Base-by-base conservation (phyloP, 2,329 filamentous ascomycete genomes). In the Colletotrichum incanum region DNA sequence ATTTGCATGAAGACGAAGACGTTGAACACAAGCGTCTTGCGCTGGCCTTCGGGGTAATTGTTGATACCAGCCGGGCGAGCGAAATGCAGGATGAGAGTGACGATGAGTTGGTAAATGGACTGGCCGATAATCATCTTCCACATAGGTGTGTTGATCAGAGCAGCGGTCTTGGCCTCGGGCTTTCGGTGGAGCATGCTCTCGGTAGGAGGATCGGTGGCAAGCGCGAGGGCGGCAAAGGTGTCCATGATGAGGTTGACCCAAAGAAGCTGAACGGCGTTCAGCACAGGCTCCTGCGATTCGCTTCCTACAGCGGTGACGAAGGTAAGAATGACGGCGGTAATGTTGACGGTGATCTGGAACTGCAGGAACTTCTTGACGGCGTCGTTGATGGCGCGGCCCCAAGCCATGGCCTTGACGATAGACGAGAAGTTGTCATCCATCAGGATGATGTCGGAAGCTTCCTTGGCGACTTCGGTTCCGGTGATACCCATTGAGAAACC, bases 121-220 rank as follows among this genome's bases (percentile, higher is more conserved):
- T 96, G 93, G 0, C 93, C 93, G 65, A 95, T 89, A 72, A 96
- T 95, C 93, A 95, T 96, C 84, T 96, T 96, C 92, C 93, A 93
- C 93, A 96, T 96, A 50, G 90, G 91, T 55, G 92, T 84, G 3
- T 89, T 94, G 76, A 96, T 93, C 7, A 96, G 85, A 1, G 92
- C 87, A 8, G 92, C 92, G 39, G 89, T 92, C 78, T 94, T 95
- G 3, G 91, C 88, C 71, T 94, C 91, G 1, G 94, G 94, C 78
- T 93, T 93, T 47, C 93, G 89, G 73, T 93, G 84, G n/a, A 94
- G 85, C 68, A 94, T 90, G 74, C 87, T 89, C 73, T 88, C 87
- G 1, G 90, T 92, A 0, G 92, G 92, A n/a, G 92, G 90, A 80
- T 94, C 92, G 2, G 92, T 94, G 5, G 92, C 92, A 56, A 94